A percentile compares a stretch with the other conserved stretches of the same genome.
phyloP scores from a whole-genome alignment of 768 basidiomycete genomes.

The Suillus subaureus region DNA sequence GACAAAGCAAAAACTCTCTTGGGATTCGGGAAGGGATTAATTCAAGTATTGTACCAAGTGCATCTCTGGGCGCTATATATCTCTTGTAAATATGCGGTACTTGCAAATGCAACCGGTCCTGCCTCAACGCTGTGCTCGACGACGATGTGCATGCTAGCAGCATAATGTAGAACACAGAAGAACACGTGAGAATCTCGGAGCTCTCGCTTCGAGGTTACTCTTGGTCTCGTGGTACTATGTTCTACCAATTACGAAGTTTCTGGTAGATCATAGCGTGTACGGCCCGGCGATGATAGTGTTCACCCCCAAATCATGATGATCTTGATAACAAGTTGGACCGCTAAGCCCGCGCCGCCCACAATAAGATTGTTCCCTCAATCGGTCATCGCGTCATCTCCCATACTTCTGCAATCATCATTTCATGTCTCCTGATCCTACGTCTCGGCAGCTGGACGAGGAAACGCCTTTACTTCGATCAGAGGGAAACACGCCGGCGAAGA shows the following conservation, averaged over 20 bases:
- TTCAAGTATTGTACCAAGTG: not conserved
- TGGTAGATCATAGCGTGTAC: too few relatives aligned
- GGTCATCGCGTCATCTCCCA: not conserved
- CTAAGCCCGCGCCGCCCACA: not conserved
- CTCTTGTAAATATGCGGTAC: not conserved
- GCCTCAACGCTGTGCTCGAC: not conserved
- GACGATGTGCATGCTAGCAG: not conserved
- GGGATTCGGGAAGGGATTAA: not conserved
- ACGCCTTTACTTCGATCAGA: conserved; percentile 51
- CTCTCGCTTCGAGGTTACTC: too few relatives aligned
- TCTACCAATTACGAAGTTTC: too few relatives aligned
- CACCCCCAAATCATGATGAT: not conserved
- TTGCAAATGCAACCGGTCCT: not conserved
- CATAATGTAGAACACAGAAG: too few relatives aligned
- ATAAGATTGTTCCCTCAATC: not conserved
- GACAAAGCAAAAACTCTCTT: not conserved
- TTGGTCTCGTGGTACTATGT: too few relatives aligned
- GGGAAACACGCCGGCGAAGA: conserved; percentile 24
- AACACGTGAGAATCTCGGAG: too few relatives aligned
- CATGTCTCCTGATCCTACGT: conserved; percentile 1
- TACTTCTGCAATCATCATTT: conserved; percentile 7
- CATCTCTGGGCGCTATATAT: not conserved
- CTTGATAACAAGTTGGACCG: not conserved
- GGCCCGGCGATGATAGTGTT: not conserved
- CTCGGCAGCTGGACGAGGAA: conserved; percentile 51